Percentiles rank a stretch among this genome's conserved stretches.
Evolutionary conservation across 2,329 filamentous ascomycete genomes (phyloP).

Genomic region (Setomelanomma holmii): DNA sequence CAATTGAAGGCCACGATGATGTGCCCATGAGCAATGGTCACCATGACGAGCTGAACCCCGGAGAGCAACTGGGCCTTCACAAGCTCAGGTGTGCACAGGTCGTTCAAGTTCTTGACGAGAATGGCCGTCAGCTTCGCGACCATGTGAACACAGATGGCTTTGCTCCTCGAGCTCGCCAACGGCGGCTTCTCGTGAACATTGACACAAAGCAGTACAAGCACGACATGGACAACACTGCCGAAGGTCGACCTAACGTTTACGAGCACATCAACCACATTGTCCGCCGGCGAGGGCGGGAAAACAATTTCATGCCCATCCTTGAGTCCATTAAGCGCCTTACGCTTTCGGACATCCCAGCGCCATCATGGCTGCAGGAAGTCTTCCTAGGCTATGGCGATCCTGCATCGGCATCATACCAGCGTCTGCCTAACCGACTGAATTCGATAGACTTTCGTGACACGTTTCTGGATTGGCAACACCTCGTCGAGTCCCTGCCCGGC

Average conservation of each 20-base stretch:
- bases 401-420: conserved; percentile 82
- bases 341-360: conserved; percentile 82
- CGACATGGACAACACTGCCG: conserved; percentile 71
- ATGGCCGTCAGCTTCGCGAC: conserved; percentile 75
- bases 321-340: conserved; percentile 89
- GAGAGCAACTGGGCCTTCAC: conserved; percentile 70
- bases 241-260: conserved; percentile 80
- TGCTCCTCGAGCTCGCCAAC: conserved; percentile 62
- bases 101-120: conserved; percentile 84
- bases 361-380: conserved; percentile 93
- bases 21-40: conserved; percentile 63
- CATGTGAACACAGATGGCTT: conserved; percentile 69
- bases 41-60: conserved; percentile 54
- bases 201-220: conserved; percentile 79
- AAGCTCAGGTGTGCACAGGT: conserved; percentile 84
- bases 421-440: conserved; percentile 77
- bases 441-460: conserved; percentile 92
- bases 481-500: conserved; percentile 87
- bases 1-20: conserved; percentile 69
- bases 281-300: conserved; percentile 83
- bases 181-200: conserved; percentile 80
- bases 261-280: conserved; percentile 84
- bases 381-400: conserved; percentile 98
- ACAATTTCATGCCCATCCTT: conserved; percentile 94
- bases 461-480: conserved; percentile 93